phyloP scores from a whole-genome alignment of 306 rosid species.

The Malus sylvestris region DNA sequence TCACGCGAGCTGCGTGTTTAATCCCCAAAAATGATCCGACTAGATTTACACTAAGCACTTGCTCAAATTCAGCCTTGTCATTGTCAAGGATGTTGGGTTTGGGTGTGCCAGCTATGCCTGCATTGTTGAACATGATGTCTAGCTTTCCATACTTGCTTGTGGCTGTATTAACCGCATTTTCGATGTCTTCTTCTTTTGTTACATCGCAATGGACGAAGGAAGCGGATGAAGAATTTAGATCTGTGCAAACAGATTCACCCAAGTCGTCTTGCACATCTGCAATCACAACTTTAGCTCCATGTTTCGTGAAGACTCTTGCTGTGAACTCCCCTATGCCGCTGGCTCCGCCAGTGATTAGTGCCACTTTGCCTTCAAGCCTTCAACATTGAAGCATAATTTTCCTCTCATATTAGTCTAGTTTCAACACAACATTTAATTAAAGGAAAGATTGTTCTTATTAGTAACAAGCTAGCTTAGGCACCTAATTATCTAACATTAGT shows the following conservation, averaged over 20 bases:
- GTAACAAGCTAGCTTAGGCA: neutral
- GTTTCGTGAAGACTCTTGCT: slow-evolving; percentile 35
- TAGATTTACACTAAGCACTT: slow-evolving; percentile 28
- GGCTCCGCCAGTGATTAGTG: slow-evolving; percentile 44
- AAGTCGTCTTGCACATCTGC: slow-evolving; percentile 37
- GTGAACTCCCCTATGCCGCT: slow-evolving; percentile 50
- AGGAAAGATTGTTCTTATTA: too few relatives aligned
- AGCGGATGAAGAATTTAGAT: neutral
- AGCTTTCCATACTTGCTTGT: slow-evolving; percentile 35
- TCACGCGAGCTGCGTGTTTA: slow-evolving; percentile 44
- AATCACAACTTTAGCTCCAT: slow-evolving; percentile 42
- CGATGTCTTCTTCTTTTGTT: slow-evolving; percentile 27
- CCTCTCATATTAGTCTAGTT: neutral
- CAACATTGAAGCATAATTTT: too few relatives aligned
- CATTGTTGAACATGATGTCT: slow-evolving; percentile 57
- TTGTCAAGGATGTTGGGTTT: slow-evolving; percentile 22
- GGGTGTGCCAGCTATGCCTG: neutral
- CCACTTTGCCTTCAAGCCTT: slow-evolving; percentile 60
- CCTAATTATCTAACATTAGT: neutral
- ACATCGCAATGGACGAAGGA: slow-evolving; percentile 47
- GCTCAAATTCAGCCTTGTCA: slow-evolving; percentile 20
- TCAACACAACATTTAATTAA: neutral
- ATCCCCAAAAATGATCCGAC: slow-evolving; percentile 33
- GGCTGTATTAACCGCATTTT: slow-evolving; percentile 19
- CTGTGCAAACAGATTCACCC: slow-evolving; percentile 22